Base-by-base conservation (phyloP, 106 monocot species). In the Narthecium ossifragum region DNA sequence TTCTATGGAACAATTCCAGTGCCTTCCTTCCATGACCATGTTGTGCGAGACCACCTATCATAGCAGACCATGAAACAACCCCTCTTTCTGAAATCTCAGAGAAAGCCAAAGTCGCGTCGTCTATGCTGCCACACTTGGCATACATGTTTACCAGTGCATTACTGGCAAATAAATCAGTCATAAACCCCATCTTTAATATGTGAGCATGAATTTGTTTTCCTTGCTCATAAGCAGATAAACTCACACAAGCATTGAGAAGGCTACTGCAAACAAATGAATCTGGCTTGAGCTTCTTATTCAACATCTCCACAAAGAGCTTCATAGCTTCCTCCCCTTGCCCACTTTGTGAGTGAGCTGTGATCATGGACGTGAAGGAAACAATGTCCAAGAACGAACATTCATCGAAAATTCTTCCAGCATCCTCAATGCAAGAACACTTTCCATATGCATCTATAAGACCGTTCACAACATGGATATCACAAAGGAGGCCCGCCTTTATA, bases 71-170 rank as follows among this genome's bases (percentile, higher is more conserved):
- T 24, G 94, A 90, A 39, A 96, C 83, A 33, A 61, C 63, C 49
- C 83, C 94, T 22, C 60, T 75, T 23, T 96, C 77, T 1, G 66
- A 59, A 57, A 84, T 61, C 40, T 84, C 62, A 23, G 60, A 61
- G 46, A 96, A 96, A 27, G 76, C 82, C 33, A 73, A 55, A 26
- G 46, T 34, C 2, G 86, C 85, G 66, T 90, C 90, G 36, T 86
- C 86, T 10, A 96, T 72, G 60, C 75, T 90, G 6, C 88, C 94
- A 57, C 90, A 96, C 61, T 96, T 96, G 0, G 94, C 89, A 63
- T 96, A 96, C 86, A 86, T 96, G 65, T 83, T 80, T 7, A 96
- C 85, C 12, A 96, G 75, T 18, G 94, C 79, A 62, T 86, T 96
- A 10, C 76, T 81, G 0, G 83, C 77, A 65, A 90, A 96, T 9